phyloP scores from a whole-genome alignment of 148 eudicot genomes.

The Rhododendron mucronatum region DNA sequence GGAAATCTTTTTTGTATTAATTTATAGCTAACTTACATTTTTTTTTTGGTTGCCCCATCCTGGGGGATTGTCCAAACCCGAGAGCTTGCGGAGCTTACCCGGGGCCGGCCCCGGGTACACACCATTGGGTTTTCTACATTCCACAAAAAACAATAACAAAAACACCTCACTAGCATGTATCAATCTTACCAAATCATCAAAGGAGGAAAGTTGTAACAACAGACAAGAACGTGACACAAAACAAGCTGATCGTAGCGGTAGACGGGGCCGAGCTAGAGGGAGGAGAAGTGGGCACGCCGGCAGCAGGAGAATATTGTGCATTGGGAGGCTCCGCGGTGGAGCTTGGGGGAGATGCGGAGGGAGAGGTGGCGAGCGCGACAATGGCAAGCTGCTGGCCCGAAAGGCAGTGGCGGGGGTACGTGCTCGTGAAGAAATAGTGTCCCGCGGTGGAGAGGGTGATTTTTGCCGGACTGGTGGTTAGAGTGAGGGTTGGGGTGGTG shows the following conservation, averaged over 20 bases:
- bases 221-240: conserved; percentile 17
- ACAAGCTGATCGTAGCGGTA: not conserved
- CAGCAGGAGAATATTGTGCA: not conserved
- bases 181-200: not conserved
- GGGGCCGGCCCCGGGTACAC: too few relatives aligned
- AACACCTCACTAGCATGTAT: not conserved
- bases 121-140: too few relatives aligned
- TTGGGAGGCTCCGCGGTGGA: not conserved
- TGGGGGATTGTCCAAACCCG: too few relatives aligned
- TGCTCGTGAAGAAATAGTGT: conserved; percentile 28
- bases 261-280: conserved; percentile 16
- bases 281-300: not conserved
- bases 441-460: conserved; percentile 26
- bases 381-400: conserved; percentile 35
- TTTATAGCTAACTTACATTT: too few relatives aligned
- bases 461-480: conserved; percentile 20
- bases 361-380: not conserved
- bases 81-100: too few relatives aligned
- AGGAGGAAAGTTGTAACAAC: conserved; percentile 6
- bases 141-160: too few relatives aligned
- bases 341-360: conserved; percentile 13
- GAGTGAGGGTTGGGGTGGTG: not conserved
- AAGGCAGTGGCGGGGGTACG: conserved; percentile 25
- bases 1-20: too few relatives aligned
- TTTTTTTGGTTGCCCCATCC: too few relatives aligned